Base-by-base conservation (phyloP, 2,329 filamentous ascomycete species). In the Teratosphaeria nubilosa region DNA sequence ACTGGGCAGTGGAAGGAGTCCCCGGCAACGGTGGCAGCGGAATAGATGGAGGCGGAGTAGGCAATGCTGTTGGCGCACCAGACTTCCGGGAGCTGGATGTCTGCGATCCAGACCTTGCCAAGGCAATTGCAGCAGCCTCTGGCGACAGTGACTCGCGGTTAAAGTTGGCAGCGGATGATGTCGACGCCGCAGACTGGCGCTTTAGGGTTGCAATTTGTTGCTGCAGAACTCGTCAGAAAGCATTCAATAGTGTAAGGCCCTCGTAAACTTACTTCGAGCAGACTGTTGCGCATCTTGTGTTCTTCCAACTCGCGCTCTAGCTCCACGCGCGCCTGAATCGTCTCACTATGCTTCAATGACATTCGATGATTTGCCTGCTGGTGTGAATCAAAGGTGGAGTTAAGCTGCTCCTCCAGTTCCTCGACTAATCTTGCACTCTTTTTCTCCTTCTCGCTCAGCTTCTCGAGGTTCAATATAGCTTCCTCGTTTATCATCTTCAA, bases 401-500 rank as follows among this genome's bases (percentile, higher is more conserved):
- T 91, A 56, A 99, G 84, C 73, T 99, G 94, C 67, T 97, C 92
- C 74, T 99, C 94, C 5, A 99, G 85, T 75, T 99, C 92, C 72
- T 97, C 90, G 9, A 99, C 90, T 13, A 99, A 79, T 24, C 90
- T 85, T 50, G 89, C 88, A 73, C 94, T 95, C 80, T 95, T 96
- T 77, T 90, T 86, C 78, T 95, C 95, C 75, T 83, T 83, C 16
- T 78, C 76, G 24, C 75, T 77, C 58, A 85, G 76, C 62, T 77
- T 77, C 62, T 81, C 78, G 25, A 86, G 77, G 65, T 84, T 82
- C 61, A 78, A 78, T 48, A 83, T 72, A 56, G 80, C 80, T 60
- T 81, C 77, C 55, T 83, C 78, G 62, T 83, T 78, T 63, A 77
- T 71, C 22, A 66, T 60, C 66, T 77, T 77, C 22, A 80, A 68